Evolutionary conservation across 495 filamentous ascomycete species (phyloP), one percentile per base, ranked within the genome.

Genomic region (Terfezia claveryi): DNA sequence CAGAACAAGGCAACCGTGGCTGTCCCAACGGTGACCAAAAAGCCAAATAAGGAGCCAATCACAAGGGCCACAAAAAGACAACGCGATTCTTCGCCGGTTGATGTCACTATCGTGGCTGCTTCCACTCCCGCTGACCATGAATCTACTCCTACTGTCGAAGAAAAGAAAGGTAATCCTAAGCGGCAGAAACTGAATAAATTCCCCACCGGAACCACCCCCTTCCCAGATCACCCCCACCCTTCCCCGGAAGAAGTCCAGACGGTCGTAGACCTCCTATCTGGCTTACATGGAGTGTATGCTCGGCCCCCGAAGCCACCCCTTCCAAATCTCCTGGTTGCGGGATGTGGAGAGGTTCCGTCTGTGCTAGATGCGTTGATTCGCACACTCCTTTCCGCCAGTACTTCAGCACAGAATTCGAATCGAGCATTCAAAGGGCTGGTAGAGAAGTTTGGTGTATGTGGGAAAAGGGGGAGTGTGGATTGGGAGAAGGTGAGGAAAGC

Each of bases 341-440:
- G 88, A 2, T 98, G 91, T 60, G 91, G 91, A 12, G 88, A 98
- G 66, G 91, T 95, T 0, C 89, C 89, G 0, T 89, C 80, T 17
- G 79, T 95, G 0, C 73, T 98, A 0, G 91, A 96, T 63, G 91
- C 88, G 0, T 70, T 98, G 0, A 75, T 94, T 23, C 76, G 87
- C 23, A 94, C 87, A 0, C 64, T 81, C 5, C 73, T 94, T 23
- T 92, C 85, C 64, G 83, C 82, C 0, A 78, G 81, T 8, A 91
- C 85, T 0, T 78, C 76, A 0, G 74, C 76, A 54, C 74, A 63
- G 6, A 83, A 85, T 55, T 76, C 83, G 5, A 74, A 79, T 56
- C 69, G 66, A 61, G 17, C 51, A 60, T 16, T 95, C 56, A 68
- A 79, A 56, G 85, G 79, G 1, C 70, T 95, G 1, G 77, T 81